phyloP scores from a whole-genome alignment of 768 basidiomycete genomes.

The Trametes cingulata region DNA sequence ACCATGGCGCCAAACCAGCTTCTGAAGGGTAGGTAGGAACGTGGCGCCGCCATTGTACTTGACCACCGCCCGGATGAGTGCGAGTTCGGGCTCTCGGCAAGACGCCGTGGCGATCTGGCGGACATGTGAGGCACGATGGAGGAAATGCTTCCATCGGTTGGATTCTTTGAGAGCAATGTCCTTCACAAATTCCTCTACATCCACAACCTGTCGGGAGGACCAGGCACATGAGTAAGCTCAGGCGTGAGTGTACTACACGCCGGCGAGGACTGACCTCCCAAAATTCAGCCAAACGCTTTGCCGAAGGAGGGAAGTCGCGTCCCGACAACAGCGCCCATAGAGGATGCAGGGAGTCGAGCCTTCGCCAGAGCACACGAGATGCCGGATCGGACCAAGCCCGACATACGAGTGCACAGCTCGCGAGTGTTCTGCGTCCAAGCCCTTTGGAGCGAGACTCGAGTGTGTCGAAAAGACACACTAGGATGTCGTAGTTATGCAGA shows the following conservation, averaged over 20 bases:
- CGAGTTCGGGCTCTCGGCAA: slow-evolving; percentile 1
- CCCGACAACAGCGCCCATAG: slow-evolving; percentile 11
- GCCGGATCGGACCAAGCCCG: slow-evolving; percentile 8
- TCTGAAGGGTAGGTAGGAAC: slow-evolving; percentile 4
- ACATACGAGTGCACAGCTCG: slow-evolving; percentile 11
- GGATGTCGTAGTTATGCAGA: slow-evolving; percentile 4
- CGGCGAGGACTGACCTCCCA: slow-evolving; percentile 1
- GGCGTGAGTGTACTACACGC: too few species aligned
- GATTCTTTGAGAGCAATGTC: neutral
- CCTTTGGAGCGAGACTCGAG: neutral
- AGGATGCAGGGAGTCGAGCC: slow-evolving; percentile 3
- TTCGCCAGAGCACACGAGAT: slow-evolving; percentile 7
- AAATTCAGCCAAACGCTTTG: neutral
- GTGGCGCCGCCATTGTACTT: slow-evolving; percentile 4
- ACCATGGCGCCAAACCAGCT: slow-evolving; percentile 7
- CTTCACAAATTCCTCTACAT: slow-evolving; percentile 11
- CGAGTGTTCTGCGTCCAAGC: neutral
- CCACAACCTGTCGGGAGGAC: neutral
- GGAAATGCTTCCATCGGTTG: slow-evolving; percentile 7
- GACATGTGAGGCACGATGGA: slow-evolving; percentile 5
- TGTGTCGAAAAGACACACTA: slow-evolving; percentile 1
- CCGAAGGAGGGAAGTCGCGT: slow-evolving; percentile 1
- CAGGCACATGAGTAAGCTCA: neutral
- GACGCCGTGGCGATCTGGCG: slow-evolving; percentile 2
- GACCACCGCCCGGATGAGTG: slow-evolving; percentile 3